phyloP scores from a whole-genome alignment of 2,329 filamentous ascomycete species.

The Ophiocordyceps polyrhachis-furcata region DNA sequence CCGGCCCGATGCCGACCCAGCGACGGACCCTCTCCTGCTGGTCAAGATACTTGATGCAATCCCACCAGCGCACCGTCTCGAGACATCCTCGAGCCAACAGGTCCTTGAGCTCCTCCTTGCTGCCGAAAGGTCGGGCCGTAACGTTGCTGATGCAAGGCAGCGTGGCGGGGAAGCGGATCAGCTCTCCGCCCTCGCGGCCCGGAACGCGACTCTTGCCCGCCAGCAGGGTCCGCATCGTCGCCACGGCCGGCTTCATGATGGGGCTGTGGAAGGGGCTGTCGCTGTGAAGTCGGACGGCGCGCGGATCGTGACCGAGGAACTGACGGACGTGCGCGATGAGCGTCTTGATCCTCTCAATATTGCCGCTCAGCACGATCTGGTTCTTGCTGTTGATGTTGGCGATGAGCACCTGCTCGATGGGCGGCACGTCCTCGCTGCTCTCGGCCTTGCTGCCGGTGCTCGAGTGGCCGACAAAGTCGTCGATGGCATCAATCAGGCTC shows the following conservation, averaged over 20 bases:
- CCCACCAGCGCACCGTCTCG: conserved; percentile 92
- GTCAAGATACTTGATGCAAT: conserved; percentile 77
- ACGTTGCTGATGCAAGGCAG: conserved; percentile 79
- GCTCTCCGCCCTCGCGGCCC: conserved; percentile 37
- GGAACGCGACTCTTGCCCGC: conserved; percentile 34
- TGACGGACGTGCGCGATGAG: conserved; percentile 72
- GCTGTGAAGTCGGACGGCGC: conserved; percentile 70
- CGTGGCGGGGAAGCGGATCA: conserved; percentile 55
- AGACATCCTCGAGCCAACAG: conserved; percentile 63
- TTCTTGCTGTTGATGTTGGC: conserved; percentile 94
- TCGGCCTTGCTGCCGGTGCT: conserved; percentile 48
- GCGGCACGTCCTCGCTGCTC: conserved; percentile 46
- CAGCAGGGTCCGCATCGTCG: conserved; percentile 52
- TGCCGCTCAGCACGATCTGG: conserved; percentile 85
- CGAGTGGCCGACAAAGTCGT: conserved; percentile 58
- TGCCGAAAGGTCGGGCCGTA: conserved; percentile 57
- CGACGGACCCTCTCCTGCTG: conserved; percentile 62
- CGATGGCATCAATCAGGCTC: conserved; percentile 51
- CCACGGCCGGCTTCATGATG: conserved; percentile 72
- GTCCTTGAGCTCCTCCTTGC: conserved; percentile 57
- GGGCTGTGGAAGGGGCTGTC: conserved; percentile 84
- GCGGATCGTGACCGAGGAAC: conserved; percentile 79
- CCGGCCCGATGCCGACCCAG: conserved; percentile 85
- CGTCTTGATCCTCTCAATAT: conserved; percentile 61
- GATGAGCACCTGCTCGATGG: conserved; percentile 74